A percentile compares a stretch with the other conserved stretches of the same genome.
These are phyloP conservation scores for Leptosphaerulina australis DNA, from an alignment of 2,329 filamentous ascomycete species.

Conservation along the genomic window DNA sequence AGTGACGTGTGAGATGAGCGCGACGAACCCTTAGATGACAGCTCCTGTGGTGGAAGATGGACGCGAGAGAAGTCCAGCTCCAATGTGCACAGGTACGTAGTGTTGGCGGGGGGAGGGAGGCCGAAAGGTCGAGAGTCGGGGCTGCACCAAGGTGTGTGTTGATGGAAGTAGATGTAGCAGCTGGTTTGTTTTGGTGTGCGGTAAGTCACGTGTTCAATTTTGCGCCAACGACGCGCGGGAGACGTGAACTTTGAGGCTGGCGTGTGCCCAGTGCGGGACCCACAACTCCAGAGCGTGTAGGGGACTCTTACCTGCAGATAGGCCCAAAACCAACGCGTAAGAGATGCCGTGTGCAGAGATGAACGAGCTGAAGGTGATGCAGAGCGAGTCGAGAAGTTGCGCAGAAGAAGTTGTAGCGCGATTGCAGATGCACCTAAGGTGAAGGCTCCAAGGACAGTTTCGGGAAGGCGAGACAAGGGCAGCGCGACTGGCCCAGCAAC, in stretches of 20 bases:
- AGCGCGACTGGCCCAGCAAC: constrained; percentile 26
- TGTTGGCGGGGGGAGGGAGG: constrained; percentile 23
- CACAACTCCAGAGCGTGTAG: constrained; percentile 40
- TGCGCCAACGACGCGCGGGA: constrained; percentile 34
- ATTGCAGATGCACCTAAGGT: constrained; percentile 7
- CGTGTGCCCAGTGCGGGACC: constrained; percentile 33
- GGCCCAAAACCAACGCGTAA: constrained; percentile 31
- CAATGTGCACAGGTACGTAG: constrained; percentile 35
- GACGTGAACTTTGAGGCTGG: constrained; percentile 41
- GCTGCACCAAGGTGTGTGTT: constrained; percentile 47
- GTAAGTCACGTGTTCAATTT: constrained; percentile 19
- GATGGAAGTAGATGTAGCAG: constrained; percentile 37
- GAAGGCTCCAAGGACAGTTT: constrained; percentile 19
- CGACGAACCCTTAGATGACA: constrained; percentile 40
- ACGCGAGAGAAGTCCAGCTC: constrained; percentile 43
- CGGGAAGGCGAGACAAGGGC: constrained; percentile 20
- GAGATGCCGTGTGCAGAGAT: constrained; percentile 17
- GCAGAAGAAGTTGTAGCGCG: constrained; percentile 23
- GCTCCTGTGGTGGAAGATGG: constrained; percentile 31
- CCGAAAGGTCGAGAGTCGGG: constrained; percentile 28
- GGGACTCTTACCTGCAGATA: constrained; percentile 20
- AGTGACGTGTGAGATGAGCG: constrained; percentile 35
- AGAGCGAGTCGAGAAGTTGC: constrained; percentile 3
- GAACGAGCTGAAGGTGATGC: constrained; percentile 11
- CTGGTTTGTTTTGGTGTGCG: constrained; percentile 46